phyloP scores from a whole-genome alignment of 257 asterid genomes.

The Nicotiana benthamiana region DNA sequence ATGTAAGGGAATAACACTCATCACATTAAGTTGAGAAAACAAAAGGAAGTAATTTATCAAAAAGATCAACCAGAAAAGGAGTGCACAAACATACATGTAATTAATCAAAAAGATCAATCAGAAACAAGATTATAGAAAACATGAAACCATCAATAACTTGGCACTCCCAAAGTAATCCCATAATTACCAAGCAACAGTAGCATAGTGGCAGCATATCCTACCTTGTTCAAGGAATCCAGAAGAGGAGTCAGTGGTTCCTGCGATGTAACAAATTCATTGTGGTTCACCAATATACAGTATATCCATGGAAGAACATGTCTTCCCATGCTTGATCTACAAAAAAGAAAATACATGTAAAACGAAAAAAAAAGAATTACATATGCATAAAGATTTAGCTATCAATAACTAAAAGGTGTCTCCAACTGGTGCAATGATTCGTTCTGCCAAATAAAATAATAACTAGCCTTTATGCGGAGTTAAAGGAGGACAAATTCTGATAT shows the following conservation, averaged over 20 bases:
- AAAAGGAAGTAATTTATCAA: background rate
- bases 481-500: background rate
- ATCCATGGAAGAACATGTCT: slow-evolving; percentile 79
- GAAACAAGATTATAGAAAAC: background rate
- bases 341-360: slow-evolving; percentile 2
- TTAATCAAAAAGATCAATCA: background rate
- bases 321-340: slow-evolving; percentile 45
- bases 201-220: slow-evolving; percentile 13
- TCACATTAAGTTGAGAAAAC: background rate
- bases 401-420: background rate
- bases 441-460: background rate
- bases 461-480: background rate
- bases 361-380: background rate
- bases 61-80: background rate
- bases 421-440: background rate
- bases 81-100: background rate
- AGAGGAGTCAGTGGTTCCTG: slow-evolving; percentile 48
- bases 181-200: background rate
- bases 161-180: background rate
- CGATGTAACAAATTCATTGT: slow-evolving; percentile 47
- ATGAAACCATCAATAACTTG: background rate
- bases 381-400: background rate
- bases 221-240: slow-evolving; percentile 76
- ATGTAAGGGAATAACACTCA: background rate
- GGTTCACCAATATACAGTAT: slow-evolving; percentile 56